Percentiles rank a stretch among this genome's conserved stretches.
phyloP scores from a whole-genome alignment of 768 basidiomycete genomes.

The Leccinum rimulosum region DNA sequence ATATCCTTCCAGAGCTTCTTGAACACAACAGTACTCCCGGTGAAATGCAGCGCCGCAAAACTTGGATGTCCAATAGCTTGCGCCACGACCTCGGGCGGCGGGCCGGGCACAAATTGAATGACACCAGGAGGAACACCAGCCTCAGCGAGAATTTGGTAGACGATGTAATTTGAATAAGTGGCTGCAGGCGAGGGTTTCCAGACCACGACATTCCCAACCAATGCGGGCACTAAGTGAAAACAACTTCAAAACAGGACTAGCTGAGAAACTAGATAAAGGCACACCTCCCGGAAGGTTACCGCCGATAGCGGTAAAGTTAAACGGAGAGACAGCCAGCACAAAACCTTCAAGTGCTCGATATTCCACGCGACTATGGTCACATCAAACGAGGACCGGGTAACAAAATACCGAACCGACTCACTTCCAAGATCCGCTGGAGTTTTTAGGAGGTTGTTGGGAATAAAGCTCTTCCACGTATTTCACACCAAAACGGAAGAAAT shows the following conservation, averaged over 20 bases:
- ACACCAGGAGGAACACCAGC: slow-evolving; percentile 93
- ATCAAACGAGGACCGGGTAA: slow-evolving; percentile 7
- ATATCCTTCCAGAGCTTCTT: slow-evolving; percentile 97
- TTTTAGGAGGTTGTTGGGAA: slow-evolving; percentile 83
- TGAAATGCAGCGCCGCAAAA: slow-evolving; percentile 94
- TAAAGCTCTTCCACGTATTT: slow-evolving; percentile 97
- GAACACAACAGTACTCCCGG: slow-evolving; percentile 93
- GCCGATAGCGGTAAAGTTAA: slow-evolving; percentile 98
- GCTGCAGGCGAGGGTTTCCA: slow-evolving; percentile 99
- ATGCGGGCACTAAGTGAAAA: slow-evolving; percentile 63
- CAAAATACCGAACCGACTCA: slow-evolving; percentile 40
- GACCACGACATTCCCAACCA: slow-evolving; percentile 91
- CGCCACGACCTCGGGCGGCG: slow-evolving; percentile 79
- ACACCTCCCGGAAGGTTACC: slow-evolving; percentile 83
- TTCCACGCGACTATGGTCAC: slow-evolving; percentile 72
- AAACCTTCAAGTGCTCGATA: slow-evolving; percentile 99
- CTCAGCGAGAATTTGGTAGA: slow-evolving; percentile 88
- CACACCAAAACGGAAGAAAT: slow-evolving; percentile 96
- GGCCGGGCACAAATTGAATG: slow-evolving; percentile 95
- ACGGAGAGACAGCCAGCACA: slow-evolving; percentile 95
- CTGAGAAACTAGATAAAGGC: slow-evolving; percentile 2
- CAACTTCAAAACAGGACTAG: neutral
- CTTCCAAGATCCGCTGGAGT: slow-evolving; percentile 92
- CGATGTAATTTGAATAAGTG: slow-evolving; percentile 91
- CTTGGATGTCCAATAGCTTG: slow-evolving; percentile 75